phyloP scores from a whole-genome alignment of 371 early-diverging fungal species.

The Mucor plumbeus region DNA sequence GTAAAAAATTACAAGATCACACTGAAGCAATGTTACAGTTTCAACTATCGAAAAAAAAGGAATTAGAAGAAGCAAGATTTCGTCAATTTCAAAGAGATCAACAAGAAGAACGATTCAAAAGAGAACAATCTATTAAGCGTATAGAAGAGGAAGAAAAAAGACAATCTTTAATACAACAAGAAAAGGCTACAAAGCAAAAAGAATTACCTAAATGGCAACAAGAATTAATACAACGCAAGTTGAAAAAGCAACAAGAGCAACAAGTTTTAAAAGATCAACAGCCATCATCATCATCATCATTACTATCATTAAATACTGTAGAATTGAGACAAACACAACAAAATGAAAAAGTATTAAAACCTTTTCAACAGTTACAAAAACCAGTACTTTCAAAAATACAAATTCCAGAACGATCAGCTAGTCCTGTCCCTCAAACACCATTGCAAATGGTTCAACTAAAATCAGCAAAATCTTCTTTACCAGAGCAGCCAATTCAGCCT shows the following conservation, averaged over 20 bases:
- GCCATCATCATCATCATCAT: not conserved
- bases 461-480: not conserved
- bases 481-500: not conserved
- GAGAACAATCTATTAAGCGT: conserved; percentile 12
- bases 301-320: not conserved
- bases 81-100: conserved; percentile 23
- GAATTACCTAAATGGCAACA: conserved; percentile 19
- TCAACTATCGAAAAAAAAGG: conserved; percentile 28
- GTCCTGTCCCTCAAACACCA: not conserved
- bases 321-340: not conserved
- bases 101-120: conserved; percentile 17
- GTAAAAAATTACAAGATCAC: conserved; percentile 30
- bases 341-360: not conserved
- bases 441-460: conserved; percentile 1
- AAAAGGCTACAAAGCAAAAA: conserved; percentile 8
- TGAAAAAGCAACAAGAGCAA: not conserved
- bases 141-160: conserved; percentile 22
- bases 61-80: conserved; percentile 31
- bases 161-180: not conserved
- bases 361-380: not conserved
- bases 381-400: not conserved
- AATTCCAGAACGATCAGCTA: not conserved
- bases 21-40: conserved; percentile 29
- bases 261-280: not conserved
- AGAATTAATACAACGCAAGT: not conserved